Percentiles rank a stretch among this genome's conserved stretches.
These are phyloP conservation scores for Nothopassalora personata DNA, from an alignment of 2,329 filamentous ascomycete genomes.

Conservation along the genomic window DNA sequence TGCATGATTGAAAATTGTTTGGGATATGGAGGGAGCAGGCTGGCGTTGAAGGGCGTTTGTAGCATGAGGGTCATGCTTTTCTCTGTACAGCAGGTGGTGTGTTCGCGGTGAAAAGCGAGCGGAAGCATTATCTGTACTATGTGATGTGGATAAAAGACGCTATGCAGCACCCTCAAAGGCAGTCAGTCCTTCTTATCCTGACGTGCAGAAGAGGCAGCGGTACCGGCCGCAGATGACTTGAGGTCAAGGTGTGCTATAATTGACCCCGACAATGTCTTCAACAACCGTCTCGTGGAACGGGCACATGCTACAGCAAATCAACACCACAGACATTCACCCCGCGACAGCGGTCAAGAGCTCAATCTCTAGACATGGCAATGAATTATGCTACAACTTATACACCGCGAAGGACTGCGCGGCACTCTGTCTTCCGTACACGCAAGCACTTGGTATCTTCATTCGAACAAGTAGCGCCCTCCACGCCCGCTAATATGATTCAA, in stretches of 20 bases:
- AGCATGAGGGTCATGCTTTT: not conserved
- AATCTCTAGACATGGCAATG: not conserved
- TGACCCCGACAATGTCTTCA: too few species aligned
- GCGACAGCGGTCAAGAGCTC: too few species aligned
- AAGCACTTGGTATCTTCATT: slow-evolving; percentile 3
- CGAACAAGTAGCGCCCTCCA: not conserved
- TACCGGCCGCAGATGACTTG: too few species aligned
- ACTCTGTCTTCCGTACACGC: not conserved
- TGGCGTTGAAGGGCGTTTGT: not conserved
- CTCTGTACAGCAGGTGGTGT: not conserved
- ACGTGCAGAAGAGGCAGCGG: too few species aligned
- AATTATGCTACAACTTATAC: not conserved
- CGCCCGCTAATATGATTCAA: not conserved
- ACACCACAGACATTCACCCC: too few species aligned
- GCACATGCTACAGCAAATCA: too few species aligned
- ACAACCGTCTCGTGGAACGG: too few species aligned
- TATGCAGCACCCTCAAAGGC: not conserved
- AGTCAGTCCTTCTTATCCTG: not conserved
- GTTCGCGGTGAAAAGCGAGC: not conserved
- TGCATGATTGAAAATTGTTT: not conserved
- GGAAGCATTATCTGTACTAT: not conserved
- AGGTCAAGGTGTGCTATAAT: too few species aligned
- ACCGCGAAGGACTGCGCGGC: not conserved
- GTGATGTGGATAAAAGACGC: not conserved
- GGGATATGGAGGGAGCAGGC: not conserved